Conservation (phyloP, 148 eudicot species). For the Camellia lanceoleosa region DNA sequence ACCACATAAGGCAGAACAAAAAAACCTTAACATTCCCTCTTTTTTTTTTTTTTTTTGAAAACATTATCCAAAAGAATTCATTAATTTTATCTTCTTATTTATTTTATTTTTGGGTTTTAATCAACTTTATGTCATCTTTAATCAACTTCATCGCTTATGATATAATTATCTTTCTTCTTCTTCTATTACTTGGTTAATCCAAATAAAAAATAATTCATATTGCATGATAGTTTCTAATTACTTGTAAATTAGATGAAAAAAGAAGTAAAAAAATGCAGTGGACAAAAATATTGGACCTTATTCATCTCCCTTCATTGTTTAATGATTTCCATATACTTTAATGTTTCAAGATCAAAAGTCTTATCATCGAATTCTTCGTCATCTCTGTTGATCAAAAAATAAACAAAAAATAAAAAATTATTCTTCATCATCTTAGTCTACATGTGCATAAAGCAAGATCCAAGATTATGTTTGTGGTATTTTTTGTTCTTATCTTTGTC, state of each 20-base stretch:
- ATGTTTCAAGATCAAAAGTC: neutral
- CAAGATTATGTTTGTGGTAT: neutral
- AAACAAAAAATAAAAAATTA: too few relatives aligned
- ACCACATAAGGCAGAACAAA: too few relatives aligned
- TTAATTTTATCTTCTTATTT: too few relatives aligned
- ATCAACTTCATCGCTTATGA: too few relatives aligned
- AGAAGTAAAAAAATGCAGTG: neutral
- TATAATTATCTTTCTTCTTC: too few relatives aligned
- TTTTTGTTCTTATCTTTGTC: neutral
- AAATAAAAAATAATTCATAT: too few relatives aligned
- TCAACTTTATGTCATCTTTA: too few relatives aligned
- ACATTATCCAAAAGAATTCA: too few relatives aligned
- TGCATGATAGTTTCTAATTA: neutral
- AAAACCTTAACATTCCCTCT: too few relatives aligned
- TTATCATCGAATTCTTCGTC: neutral
- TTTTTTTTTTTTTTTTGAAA: too few relatives aligned
- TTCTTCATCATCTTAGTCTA: neutral
- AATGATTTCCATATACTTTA: neutral
- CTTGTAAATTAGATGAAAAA: neutral
- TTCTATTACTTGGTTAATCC: too few relatives aligned
- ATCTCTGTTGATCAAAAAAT: neutral
- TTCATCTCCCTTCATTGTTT: neutral
- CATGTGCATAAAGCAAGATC: neutral
- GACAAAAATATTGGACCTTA: neutral
- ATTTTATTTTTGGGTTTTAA: too few relatives aligned